Evolutionary conservation across 305 asterid species (phyloP).

Genomic region (Fraxinus velutina): DNA sequence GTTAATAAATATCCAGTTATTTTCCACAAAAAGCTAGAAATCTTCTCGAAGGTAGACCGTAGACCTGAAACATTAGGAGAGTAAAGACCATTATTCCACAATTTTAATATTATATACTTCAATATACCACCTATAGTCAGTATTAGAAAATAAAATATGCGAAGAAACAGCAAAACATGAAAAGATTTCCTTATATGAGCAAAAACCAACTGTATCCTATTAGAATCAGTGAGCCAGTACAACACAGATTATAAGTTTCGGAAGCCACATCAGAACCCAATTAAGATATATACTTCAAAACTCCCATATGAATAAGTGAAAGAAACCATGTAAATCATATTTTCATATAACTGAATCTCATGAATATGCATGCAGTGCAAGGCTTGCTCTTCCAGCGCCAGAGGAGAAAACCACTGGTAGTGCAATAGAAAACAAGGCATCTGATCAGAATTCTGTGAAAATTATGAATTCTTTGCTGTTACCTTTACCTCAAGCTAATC

Average conservation of each 20-base stretch:
- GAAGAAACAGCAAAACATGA: not conserved
- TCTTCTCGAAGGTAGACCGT: not conserved
- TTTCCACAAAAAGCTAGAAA: not conserved
- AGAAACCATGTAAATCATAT: not conserved
- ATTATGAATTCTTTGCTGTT: slow-evolving; percentile 49
- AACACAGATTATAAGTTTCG: not conserved
- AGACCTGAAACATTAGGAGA: not conserved
- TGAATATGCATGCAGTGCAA: slow-evolving; percentile 57
- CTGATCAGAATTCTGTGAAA: slow-evolving; percentile 39
- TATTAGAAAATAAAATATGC: not conserved
- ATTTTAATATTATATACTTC: not conserved
- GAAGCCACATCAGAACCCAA: not conserved
- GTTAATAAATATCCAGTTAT: not conserved
- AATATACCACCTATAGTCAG: not conserved
- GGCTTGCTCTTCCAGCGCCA: slow-evolving; percentile 95
- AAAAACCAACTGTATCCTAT: not conserved
- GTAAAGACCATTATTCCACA: not conserved
- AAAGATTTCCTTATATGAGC: not conserved
- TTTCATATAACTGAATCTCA: slow-evolving; percentile 21
- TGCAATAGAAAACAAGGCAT: slow-evolving; percentile 41
- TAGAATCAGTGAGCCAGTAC: not conserved
- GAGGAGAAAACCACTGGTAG: slow-evolving; percentile 59
- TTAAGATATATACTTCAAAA: not conserved
- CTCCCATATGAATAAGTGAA: not conserved
- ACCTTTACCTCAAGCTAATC: slow-evolving; percentile 45